Evolutionary conservation across 345 rosid species (phyloP).

Genomic region (Heritiera littoralis): DNA sequence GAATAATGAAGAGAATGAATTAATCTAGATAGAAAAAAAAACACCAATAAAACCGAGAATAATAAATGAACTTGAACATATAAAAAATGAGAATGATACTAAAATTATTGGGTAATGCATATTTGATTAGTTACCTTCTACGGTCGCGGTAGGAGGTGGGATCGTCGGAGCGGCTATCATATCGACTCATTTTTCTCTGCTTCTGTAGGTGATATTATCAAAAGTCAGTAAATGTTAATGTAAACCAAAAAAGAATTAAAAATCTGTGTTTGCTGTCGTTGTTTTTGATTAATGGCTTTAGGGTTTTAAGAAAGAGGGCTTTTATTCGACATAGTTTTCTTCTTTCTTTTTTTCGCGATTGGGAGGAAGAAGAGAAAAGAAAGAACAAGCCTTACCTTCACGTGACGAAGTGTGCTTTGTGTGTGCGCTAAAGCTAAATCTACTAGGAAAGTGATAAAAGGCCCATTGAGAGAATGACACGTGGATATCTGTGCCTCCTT

Average conservation of each 20-base stretch:
- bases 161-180: conserved; percentile 92
- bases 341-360: conserved; percentile 12
- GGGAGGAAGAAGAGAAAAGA: conserved; percentile 1
- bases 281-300: not conserved
- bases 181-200: conserved; percentile 74
- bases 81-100: not conserved
- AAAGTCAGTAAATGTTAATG: not conserved
- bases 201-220: conserved; percentile 14
- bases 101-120: not conserved
- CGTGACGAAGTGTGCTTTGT: not conserved
- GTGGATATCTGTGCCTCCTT: not conserved
- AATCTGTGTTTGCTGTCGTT: not conserved
- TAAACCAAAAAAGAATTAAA: not conserved
- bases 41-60: conserved; percentile 7
- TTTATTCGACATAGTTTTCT: not conserved
- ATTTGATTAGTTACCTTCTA: conserved; percentile 53
- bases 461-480: not conserved
- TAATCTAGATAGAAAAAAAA: not conserved
- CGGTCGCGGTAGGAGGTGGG: conserved; percentile 93
- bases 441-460: not conserved
- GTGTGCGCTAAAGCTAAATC: not conserved
- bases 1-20: not conserved
- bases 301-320: conserved; percentile 37
- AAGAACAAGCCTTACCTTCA: too few species aligned
- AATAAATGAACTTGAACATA: not conserved